Conservation (phyloP, 805 yeast species). For the Candida stauntonica region DNA sequence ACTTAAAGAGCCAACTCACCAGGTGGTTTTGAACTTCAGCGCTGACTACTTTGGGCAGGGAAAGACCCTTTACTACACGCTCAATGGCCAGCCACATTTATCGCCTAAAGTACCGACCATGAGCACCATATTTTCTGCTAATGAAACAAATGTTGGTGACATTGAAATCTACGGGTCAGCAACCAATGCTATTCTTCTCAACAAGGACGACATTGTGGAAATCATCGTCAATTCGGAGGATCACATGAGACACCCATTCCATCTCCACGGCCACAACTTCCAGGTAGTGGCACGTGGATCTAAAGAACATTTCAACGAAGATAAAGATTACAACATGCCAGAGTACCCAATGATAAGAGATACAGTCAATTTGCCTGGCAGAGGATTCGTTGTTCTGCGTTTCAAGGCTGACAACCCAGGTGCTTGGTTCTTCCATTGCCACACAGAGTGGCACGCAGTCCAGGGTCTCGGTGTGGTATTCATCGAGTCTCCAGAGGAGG, state of each 20-base stretch:
- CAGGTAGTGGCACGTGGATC: slow-evolving; percentile 52
- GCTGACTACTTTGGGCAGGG: slow-evolving; percentile 57
- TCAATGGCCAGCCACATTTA: slow-evolving; percentile 60
- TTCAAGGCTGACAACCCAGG: slow-evolving; percentile 87
- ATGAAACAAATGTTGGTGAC: slow-evolving; percentile 42
- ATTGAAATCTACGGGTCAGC: slow-evolving; percentile 65
- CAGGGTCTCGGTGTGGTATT: slow-evolving; percentile 74
- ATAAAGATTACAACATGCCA: slow-evolving; percentile 32
- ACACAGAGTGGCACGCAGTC: slow-evolving; percentile 78
- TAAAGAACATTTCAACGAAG: slow-evolving; percentile 29
- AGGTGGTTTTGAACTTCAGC: slow-evolving; percentile 46
- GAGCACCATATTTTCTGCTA: slow-evolving; percentile 58
- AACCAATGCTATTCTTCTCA: slow-evolving; percentile 58
- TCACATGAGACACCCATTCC: slow-evolving; percentile 76
- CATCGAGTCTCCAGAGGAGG: slow-evolving; percentile 61
- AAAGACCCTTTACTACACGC: slow-evolving; percentile 66
- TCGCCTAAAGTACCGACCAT: slow-evolving; percentile 70
- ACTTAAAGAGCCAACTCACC: slow-evolving; percentile 53
- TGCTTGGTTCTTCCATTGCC: slow-evolving; percentile 93
- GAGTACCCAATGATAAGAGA: slow-evolving; percentile 63
- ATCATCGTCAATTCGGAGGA: slow-evolving; percentile 73
- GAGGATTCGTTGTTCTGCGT: slow-evolving; percentile 62
- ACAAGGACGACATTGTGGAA: slow-evolving; percentile 62
- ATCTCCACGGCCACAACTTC: slow-evolving; percentile 70
- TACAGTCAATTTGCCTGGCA: slow-evolving; percentile 62